phyloP scores from a whole-genome alignment of 2,329 filamentous ascomycete species.

The Penicillium sp. region DNA sequence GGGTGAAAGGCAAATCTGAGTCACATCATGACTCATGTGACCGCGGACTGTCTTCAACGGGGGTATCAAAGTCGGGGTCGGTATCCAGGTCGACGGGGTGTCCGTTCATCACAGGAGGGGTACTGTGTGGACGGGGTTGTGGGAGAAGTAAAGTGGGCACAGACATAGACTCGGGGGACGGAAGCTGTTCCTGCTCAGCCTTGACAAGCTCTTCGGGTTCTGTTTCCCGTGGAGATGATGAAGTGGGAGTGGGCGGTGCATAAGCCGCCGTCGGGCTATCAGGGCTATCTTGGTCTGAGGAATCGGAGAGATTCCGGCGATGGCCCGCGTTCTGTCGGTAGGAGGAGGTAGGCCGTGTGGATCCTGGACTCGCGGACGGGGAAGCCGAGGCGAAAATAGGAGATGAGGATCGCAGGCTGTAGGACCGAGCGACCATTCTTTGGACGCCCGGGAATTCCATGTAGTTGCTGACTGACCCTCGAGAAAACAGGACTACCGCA shows the following conservation, averaged over 20 bases:
- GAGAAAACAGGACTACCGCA: constrained; percentile 77
- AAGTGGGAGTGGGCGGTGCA: constrained; percentile 43
- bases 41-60: constrained; percentile 2
- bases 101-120: constrained; percentile 30
- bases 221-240: constrained; percentile 25
- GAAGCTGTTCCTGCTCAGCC: constrained; percentile 11
- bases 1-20: not conserved
- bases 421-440: constrained; percentile 48
- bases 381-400: constrained; percentile 38
- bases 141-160: constrained; percentile 25
- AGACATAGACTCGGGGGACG: constrained; percentile 18
- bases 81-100: constrained; percentile 11
- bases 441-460: constrained; percentile 50
- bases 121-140: constrained; percentile 33
- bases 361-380: constrained; percentile 39
- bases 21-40: constrained; percentile 3
- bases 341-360: constrained; percentile 37
- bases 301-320: constrained; percentile 38
- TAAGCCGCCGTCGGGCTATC: constrained; percentile 38
- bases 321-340: constrained; percentile 28
- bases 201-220: constrained; percentile 19
- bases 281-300: constrained; percentile 29
- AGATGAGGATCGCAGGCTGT: constrained; percentile 43
- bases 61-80: constrained; percentile 1
- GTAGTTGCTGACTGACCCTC: constrained; percentile 44